phyloP scores from a whole-genome alignment of 73 alveolate species.

The Paramecium sexaurelia region DNA sequence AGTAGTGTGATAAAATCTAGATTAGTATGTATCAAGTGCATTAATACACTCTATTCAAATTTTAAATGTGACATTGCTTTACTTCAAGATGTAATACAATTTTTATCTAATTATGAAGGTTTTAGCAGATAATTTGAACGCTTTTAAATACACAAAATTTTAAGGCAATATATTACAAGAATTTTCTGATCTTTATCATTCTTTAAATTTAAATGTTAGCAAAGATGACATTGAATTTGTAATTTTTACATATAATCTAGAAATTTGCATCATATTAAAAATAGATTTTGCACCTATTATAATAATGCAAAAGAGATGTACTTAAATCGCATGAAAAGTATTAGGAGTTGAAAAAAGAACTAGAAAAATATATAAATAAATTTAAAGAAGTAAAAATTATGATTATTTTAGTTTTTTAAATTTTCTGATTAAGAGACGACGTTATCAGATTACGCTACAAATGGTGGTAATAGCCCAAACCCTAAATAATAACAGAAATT shows the following conservation, averaged over 20 bases:
- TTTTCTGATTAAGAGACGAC: neutral
- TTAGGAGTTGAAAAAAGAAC: neutral
- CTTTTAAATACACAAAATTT: neutral
- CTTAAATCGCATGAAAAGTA: neutral
- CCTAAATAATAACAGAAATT: neutral
- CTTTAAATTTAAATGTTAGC: neutral
- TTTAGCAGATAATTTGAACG: neutral
- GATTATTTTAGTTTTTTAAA: neutral
- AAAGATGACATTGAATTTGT: neutral
- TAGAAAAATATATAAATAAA: neutral
- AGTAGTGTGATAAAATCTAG: neutral
- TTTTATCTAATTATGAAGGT: neutral
- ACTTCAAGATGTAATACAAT: neutral
- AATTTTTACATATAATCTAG: neutral
- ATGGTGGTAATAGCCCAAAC: neutral
- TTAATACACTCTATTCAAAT: neutral
- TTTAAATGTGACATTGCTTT: neutral
- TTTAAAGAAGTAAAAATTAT: neutral
- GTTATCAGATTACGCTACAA: neutral
- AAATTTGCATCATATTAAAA: neutral
- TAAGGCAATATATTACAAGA: neutral
- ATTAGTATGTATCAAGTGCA: neutral
- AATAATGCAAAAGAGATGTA: neutral
- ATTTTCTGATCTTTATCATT: constrained; percentile 12
- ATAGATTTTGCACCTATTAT: neutral